Base-by-base conservation (phyloP, 2,329 filamentous ascomycete species). In the Aspergillus sp. region DNA sequence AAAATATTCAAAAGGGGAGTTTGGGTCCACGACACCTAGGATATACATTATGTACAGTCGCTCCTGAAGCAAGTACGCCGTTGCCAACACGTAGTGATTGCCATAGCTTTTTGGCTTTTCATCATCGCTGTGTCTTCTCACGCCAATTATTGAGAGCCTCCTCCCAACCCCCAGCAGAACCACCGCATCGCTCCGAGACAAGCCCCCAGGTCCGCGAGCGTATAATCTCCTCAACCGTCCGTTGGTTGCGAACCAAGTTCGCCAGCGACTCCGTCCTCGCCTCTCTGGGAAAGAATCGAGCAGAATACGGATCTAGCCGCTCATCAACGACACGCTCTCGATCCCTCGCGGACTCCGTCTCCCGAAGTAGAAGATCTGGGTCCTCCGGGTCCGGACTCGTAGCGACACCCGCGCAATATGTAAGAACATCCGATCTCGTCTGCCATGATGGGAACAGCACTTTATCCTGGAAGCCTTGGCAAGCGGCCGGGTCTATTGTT, bases 371-470 rank as follows among this genome's bases (percentile, higher is more conserved):
- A 28, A 87, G 83, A 60, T 94, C 91, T 1, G 93, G 93, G 69
- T 97, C 93, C 62, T 94, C 86, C 0, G 92, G 92, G 71, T 98
- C 93, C 0, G 92, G 91, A 62, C 89, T 91, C 11, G 92, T 92
- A 3, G 94, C 94, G 0, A 99, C 93, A 41, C 89, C 85, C 2
- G 91, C 89, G 79, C 95, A 99, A 77, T 97, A 99, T 68, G 88
- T 91, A 58, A 98, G 81, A 1, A 97, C 90, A 72, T 96, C 89
- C 17, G 89, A 89, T 43, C 95, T 86, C 4, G 86, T 84, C 70
- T 94, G 89, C 95, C 95, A 99, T 28, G 91, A 90, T 0, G 93
- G 92, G 69, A 97, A 97, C 3, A 99, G 80, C 1, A 96, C 87
- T 25, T 86, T 82, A 13, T 92, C 82, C 68, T 92, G 91, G 77